Conservation (phyloP, 352 stramenopile species). For the Pythium aquatile region DNA sequence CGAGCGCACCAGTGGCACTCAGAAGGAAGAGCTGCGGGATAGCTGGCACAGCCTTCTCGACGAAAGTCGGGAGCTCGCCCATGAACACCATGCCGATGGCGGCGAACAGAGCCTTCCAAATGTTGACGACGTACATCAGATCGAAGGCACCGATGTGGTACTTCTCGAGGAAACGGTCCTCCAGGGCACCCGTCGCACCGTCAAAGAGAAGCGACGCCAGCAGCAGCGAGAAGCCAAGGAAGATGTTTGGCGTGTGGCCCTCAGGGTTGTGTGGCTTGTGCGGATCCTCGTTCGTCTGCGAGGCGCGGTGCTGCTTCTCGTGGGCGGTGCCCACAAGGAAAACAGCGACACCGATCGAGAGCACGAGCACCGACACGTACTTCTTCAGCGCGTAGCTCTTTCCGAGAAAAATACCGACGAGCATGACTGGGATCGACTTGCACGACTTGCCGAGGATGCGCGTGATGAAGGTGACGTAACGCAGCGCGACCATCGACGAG, state of each 20-base stretch:
- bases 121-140: constrained; percentile 87
- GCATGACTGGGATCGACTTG: constrained; percentile 87
- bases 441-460: constrained; percentile 86
- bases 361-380: constrained; percentile 73
- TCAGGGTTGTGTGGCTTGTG: constrained; percentile 37
- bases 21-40: constrained; percentile 67
- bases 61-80: constrained; percentile 58
- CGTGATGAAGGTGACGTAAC: constrained; percentile 86
- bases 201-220: constrained; percentile 78
- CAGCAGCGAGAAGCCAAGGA: constrained; percentile 64
- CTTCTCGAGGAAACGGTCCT: constrained; percentile 81
- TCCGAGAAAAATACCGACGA: constrained; percentile 67
- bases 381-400: constrained; percentile 83
- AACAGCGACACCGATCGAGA: constrained; percentile 70
- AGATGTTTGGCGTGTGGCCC: constrained; percentile 61
- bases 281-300: constrained; percentile 44
- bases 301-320: constrained; percentile 57
- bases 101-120: constrained; percentile 80
- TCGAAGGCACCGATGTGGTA: constrained; percentile 84
- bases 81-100: constrained; percentile 68
- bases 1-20: constrained; percentile 71
- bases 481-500: constrained; percentile 77
- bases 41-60: constrained; percentile 59
- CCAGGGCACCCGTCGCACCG: constrained; percentile 70
- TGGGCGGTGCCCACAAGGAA: constrained; percentile 75